phyloP scores from a whole-genome alignment of 495 filamentous ascomycete genomes.

The Talaromyces liani region DNA sequence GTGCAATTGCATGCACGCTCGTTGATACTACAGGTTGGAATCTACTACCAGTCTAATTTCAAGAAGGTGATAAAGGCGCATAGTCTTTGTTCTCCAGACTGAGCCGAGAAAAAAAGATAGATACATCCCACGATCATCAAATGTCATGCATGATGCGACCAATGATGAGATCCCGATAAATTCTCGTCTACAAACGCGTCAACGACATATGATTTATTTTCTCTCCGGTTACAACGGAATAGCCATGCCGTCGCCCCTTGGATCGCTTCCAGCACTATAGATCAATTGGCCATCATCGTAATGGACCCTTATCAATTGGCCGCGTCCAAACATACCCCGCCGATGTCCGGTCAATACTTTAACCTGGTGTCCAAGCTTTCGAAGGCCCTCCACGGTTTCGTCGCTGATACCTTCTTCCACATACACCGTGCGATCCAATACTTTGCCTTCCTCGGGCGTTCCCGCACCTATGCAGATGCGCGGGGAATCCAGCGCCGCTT shows the following conservation, averaged over 20 bases:
- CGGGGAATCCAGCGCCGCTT: slow-evolving; percentile 86
- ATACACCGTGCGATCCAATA: slow-evolving; percentile 55
- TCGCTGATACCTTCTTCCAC: slow-evolving; percentile 80
- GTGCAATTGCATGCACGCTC: neutral
- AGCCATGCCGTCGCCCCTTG: slow-evolving; percentile 79
- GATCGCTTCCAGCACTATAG: slow-evolving; percentile 83
- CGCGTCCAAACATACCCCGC: slow-evolving; percentile 75
- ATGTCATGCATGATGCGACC: neutral
- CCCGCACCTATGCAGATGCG: slow-evolving; percentile 73
- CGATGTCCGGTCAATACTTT: slow-evolving; percentile 58
- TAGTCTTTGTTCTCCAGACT: neutral
- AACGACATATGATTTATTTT: neutral
- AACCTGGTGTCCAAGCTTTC: slow-evolving; percentile 64
- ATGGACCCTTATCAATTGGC: slow-evolving; percentile 81
- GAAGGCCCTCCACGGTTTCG: slow-evolving; percentile 57
- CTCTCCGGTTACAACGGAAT: slow-evolving; percentile 37
- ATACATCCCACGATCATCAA: neutral
- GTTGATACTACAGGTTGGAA: neutral
- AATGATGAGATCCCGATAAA: neutral
- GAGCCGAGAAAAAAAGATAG: neutral
- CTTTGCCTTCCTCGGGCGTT: slow-evolving; percentile 47
- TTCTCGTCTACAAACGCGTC: neutral
- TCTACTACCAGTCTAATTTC: neutral
- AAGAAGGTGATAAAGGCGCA: neutral
- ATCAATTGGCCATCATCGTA: slow-evolving; percentile 60